These are phyloP conservation scores for Penicillium sp. DNA, from an alignment of 2,329 filamentous ascomycete species.

Conservation along the genomic window DNA sequence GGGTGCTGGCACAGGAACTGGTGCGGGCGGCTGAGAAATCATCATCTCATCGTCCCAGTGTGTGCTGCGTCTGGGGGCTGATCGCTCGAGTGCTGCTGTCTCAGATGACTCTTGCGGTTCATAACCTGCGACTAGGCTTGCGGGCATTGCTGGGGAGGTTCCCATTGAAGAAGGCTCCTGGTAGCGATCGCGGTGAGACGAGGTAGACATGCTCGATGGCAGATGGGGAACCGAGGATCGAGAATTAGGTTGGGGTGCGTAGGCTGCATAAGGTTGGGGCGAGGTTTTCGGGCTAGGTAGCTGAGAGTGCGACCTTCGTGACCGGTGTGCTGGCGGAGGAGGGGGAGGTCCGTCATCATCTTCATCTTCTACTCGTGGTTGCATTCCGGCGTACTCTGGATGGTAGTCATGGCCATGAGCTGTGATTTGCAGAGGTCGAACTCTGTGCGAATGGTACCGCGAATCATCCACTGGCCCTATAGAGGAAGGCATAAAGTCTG, in stretches of 20 bases:
- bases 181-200: neutral
- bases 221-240: neutral
- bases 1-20: constrained; percentile 15
- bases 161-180: constrained; percentile 12
- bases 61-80: constrained; percentile 25
- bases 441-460: constrained; percentile 25
- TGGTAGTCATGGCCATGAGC: constrained; percentile 30
- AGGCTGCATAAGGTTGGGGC: constrained; percentile 24
- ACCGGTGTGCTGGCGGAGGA: constrained; percentile 36
- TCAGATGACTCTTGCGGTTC: constrained; percentile 33
- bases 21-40: constrained; percentile 19
- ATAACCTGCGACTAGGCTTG: constrained; percentile 43
- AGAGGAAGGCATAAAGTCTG: constrained; percentile 17
- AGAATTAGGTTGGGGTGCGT: constrained; percentile 21
- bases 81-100: constrained; percentile 25
- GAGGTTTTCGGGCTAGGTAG: constrained; percentile 25
- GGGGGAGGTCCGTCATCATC: constrained; percentile 37
- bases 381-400: constrained; percentile 43
- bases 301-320: constrained; percentile 26
- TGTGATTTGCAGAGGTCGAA: constrained; percentile 23
- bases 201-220: neutral
- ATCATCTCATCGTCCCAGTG: constrained; percentile 28
- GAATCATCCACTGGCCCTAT: constrained; percentile 18
- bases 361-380: constrained; percentile 48
- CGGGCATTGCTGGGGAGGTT: constrained; percentile 33